Percentiles rank a stretch among this genome's conserved stretches.
phyloP scores from a whole-genome alignment of 2,329 filamentous ascomycete genomes.

The Aspergillus viridinutans region DNA sequence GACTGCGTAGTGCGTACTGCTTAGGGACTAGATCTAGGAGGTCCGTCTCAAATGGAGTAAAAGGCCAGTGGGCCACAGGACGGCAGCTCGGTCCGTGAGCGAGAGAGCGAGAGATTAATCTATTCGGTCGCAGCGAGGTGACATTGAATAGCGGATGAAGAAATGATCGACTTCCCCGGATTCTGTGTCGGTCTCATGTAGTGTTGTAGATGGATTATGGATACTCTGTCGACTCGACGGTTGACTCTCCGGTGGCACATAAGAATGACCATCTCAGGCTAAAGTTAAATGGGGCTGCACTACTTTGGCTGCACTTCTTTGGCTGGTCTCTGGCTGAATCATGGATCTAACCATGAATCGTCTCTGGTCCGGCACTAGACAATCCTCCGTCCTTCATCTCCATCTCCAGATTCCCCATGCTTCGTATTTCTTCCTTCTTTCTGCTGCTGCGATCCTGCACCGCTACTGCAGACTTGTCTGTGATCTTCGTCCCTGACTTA shows the following conservation, averaged over 20 bases:
- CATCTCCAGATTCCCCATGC: too few species aligned
- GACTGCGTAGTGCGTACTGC: not conserved
- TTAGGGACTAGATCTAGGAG: too few species aligned
- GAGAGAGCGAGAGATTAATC: not conserved
- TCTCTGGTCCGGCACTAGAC: not conserved
- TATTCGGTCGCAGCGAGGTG: not conserved
- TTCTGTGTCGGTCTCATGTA: too few species aligned
- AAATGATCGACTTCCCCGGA: not conserved
- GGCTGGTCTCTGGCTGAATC: too few species aligned
- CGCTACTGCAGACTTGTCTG: not conserved
- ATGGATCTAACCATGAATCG: not conserved
- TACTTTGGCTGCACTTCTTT: too few species aligned
- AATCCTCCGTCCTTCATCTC: too few species aligned
- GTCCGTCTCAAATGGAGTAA: not conserved
- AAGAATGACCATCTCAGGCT: too few species aligned
- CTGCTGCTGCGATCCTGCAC: too few species aligned
- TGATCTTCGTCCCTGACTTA: slow-evolving; percentile 6
- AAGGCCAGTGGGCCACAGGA: not conserved
- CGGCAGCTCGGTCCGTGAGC: not conserved
- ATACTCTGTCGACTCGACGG: too few species aligned
- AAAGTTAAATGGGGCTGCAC: too few species aligned
- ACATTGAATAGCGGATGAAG: not conserved
- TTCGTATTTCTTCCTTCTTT: too few species aligned
- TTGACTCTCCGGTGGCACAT: not conserved
- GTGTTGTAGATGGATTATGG: too few species aligned